Evolutionary conservation across 345 rosid genomes (phyloP).

Genomic region (Eucalyptus regnans): DNA sequence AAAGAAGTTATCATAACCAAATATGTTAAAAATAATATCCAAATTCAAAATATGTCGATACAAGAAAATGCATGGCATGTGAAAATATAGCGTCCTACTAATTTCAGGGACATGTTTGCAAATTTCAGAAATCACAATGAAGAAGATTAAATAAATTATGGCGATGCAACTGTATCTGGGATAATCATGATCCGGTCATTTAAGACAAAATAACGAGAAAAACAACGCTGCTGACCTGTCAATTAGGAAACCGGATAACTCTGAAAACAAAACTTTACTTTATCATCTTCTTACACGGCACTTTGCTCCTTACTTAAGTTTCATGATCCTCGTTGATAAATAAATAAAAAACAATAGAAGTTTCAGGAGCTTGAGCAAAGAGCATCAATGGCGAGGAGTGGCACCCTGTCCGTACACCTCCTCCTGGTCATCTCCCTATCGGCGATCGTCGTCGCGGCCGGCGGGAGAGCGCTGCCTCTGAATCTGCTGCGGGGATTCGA

Average conservation of each 20-base stretch:
- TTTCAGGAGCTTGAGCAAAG: not conserved
- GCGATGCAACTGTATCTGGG: not conserved
- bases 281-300: not conserved
- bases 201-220: not conserved
- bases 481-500: slow-evolving; percentile 18
- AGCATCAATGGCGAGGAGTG: slow-evolving; percentile 5
- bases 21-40: not conserved
- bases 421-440: slow-evolving; percentile 6
- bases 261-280: not conserved
- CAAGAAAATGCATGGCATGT: not conserved
- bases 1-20: rapidly evolving
- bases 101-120: not conserved
- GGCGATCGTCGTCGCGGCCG: slow-evolving; percentile 10
- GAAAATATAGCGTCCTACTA: not conserved
- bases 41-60: not conserved
- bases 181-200: not conserved
- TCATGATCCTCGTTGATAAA: not conserved
- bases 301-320: not conserved
- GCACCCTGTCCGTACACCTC: not conserved
- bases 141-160: not conserved
- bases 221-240: not conserved
- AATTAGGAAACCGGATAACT: not conserved
- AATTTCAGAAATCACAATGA: not conserved
- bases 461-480: slow-evolving; percentile 27
- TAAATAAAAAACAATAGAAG: not conserved